A percentile compares a stretch with the other conserved stretches of the same genome.
These are phyloP conservation scores for Taxawa tesnikishii DNA, from an alignment of 2,329 filamentous ascomycete species.

Conservation along the genomic window DNA sequence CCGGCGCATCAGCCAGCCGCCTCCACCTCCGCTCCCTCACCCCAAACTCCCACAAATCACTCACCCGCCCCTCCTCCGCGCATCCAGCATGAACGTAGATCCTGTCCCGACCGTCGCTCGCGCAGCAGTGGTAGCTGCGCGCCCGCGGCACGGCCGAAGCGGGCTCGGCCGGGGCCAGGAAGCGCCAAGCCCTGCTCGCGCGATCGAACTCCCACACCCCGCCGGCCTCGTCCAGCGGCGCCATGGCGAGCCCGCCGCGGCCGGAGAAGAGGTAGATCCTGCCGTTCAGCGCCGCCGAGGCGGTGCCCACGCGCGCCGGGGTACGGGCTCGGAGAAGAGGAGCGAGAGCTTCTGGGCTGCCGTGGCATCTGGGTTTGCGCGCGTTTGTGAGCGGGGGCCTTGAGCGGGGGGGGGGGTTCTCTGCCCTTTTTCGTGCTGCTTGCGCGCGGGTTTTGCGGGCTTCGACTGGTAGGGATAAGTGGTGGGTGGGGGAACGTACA, in stretches of 20 bases:
- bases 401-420: no score
- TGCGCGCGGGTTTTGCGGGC: conserved; percentile 6
- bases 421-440: conserved; percentile 36
- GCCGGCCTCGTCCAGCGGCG: conserved; percentile 61
- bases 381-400: no score
- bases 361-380: no score
- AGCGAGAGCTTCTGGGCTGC: no score
- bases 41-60: conserved; percentile 71
- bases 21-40: conserved; percentile 53
- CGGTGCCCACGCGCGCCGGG: conserved; percentile 68
- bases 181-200: conserved; percentile 49
- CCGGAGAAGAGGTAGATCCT: conserved; percentile 76
- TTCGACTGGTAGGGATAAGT: conserved; percentile 1
- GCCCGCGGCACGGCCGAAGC: conserved; percentile 42
- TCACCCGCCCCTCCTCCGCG: conserved; percentile 48
- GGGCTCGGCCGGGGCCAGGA: conserved; percentile 42
- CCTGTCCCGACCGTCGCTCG: conserved; percentile 54
- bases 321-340: no score
- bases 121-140: conserved; percentile 59
- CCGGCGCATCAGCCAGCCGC: conserved; percentile 54
- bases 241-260: conserved; percentile 55
- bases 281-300: conserved; percentile 53
- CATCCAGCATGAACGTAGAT: conserved; percentile 71
- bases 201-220: conserved; percentile 67
- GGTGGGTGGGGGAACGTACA: background rate